Base-by-base conservation (phyloP, 345 rosid genomes). In the Sonneratia caseolaris region DNA sequence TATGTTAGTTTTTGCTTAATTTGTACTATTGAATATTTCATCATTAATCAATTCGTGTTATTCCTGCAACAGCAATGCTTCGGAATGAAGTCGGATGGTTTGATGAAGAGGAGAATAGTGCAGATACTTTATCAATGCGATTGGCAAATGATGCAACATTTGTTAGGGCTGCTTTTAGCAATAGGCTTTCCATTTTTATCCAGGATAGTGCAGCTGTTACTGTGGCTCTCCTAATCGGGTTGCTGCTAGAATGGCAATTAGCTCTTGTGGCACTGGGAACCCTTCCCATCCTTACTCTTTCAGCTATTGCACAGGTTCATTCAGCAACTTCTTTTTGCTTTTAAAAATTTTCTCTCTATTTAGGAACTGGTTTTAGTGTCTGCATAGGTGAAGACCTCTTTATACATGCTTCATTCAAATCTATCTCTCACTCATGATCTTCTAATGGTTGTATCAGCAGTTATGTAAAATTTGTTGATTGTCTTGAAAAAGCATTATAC, bases 101-200 rank as follows among this genome's bases (percentile, higher is more conserved):
- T 91, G 99, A 96, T 80, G 88, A 89, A 64, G 99, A 92, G 82
- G 99, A 92, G 37, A 96, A 96, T 70, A 92, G 91, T 82, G 94
- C 96, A 10, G 99, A 96, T 79, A 90, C 91, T 38, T 77, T 96
- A 76, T 96, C 99, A 72, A 96, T 96, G 99, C 98, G 95, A 73
- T 81, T 96, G 83, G 99, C 99, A 57, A 96, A 96, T 89, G 99
- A 96, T 86, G 99, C 99, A 78, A 96, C 98, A 51, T 96, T 92
- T 81, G 99, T 92, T 47, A 82, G 99, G 67, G 99, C 99, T 65
- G 93, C 99, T 76, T 96, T 96, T 78, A 96, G 99, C 83, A 96
- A 96, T 75, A 86, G 99, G 37, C 98, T 96, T 85, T 96, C 98
- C 14, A 96, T 96, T 79, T 93, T 96, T 77, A 84, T 96, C 78